These are phyloP conservation scores for Chytriomyces hyalinus DNA, from an alignment of 192 early-diverging fungal genomes.

Conservation along the genomic window DNA sequence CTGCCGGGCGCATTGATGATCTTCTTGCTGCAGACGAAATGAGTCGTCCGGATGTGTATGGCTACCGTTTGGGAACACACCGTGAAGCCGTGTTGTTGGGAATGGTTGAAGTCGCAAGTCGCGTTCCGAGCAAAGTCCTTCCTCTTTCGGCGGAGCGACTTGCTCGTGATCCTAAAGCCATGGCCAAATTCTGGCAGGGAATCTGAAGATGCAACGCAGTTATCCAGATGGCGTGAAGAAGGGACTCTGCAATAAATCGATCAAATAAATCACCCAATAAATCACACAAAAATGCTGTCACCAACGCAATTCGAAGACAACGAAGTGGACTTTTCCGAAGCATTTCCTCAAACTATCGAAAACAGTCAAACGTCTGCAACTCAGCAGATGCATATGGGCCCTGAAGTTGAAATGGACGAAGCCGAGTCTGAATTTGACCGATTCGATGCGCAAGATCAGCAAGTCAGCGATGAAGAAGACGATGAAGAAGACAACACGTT, in stretches of 20 bases:
- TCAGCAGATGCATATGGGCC: too few relatives aligned
- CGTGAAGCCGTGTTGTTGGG: constrained; percentile 11
- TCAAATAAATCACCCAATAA: too few relatives aligned
- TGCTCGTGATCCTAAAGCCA: constrained; percentile 25
- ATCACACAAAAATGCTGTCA: too few relatives aligned
- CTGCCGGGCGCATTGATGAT: neutral
- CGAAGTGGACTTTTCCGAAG: too few relatives aligned
- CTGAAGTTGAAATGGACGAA: constrained; percentile 2
- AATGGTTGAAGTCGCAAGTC: neutral
- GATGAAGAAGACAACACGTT: constrained; percentile 17
- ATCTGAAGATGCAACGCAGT: neutral
- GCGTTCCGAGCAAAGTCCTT: neutral
- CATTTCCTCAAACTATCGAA: too few relatives aligned
- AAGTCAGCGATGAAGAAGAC: constrained; percentile 16
- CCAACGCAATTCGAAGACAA: too few relatives aligned
- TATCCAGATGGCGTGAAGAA: too few relatives aligned
- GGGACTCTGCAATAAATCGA: too few relatives aligned
- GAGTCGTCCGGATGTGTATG: constrained; percentile 23
- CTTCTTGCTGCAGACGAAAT: neutral
- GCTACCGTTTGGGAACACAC: constrained; percentile 25
- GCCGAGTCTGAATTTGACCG: constrained; percentile 30
- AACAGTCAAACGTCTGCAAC: too few relatives aligned
- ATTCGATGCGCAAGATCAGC: constrained; percentile 16
- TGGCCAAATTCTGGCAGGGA: constrained; percentile 22
- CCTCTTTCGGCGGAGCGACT: constrained; percentile 18